Base-by-base conservation (phyloP, 179 eudicot genomes). In the Patellifolia procumbens region DNA sequence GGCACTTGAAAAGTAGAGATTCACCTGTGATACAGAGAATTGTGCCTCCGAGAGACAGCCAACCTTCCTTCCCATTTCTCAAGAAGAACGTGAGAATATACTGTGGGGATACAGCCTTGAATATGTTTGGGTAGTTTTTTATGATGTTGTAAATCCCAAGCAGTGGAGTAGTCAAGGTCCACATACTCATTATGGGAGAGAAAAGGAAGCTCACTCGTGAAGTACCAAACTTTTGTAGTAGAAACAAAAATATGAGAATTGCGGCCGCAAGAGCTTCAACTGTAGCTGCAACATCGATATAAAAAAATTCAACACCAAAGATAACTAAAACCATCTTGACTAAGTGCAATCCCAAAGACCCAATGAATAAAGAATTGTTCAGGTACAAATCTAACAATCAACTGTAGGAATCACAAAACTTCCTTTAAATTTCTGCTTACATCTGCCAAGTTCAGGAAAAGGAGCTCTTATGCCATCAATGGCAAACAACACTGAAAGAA, bases 11-110 rank as follows among this genome's bases (percentile, higher is more conserved):
- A n/a, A n/a, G n/a, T n/a, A n/a, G n/a, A 59, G 74, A 34, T 61
- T 78, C 59, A 90, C 96, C 96, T 78, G 96, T 91, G 51, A 89
- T 91, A 59, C 96, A 88, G 24, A 91, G 88, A 73, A 91, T 72
- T 31, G 83, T 87, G 53, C 89, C 93, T 73, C 89, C 86, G 48
- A 91, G 93, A 46, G 79, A 68, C 60, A 78, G 74, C 91, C 91
- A 91, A 29, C 90, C 90, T 16, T 71, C 83, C 81, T 80, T 87
- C 45, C 93, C 88, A 74, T 85, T 85, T 72, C 84, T 81, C 73
- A 37, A 76, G 80, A 91, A 91, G 73, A 82, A 86, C 48, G 7
- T 31, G 64, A 85, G 17, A 1, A 89, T 81, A 75, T 89, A 85
- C 68, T 86, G 83, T 5, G 96, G 96, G 32, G 96, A 89, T 66